phyloP scores from a whole-genome alignment of 331 rosid species.

The Rosa hybrid region DNA sequence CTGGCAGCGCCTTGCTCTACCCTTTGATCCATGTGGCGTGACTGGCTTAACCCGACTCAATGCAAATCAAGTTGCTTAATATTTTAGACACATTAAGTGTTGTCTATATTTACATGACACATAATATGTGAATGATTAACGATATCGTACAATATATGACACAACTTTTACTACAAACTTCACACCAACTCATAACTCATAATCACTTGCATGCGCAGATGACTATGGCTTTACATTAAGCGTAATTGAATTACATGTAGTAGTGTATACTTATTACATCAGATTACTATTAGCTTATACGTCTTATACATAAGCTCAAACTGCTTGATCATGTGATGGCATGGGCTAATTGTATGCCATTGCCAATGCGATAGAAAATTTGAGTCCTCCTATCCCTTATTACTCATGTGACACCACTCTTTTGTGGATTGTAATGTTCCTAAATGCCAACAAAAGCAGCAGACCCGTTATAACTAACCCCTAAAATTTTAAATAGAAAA shows the following conservation, averaged over 20 bases:
- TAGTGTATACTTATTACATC: background rate
- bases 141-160: too few species aligned
- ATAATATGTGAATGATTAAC: too few species aligned
- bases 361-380: background rate
- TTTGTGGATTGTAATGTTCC: constrained; percentile 6
- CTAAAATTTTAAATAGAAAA: background rate
- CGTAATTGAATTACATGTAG: too few species aligned
- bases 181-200: too few species aligned
- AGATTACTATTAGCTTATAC: background rate
- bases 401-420: constrained; percentile 6
- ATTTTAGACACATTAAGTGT: too few species aligned
- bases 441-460: background rate
- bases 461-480: background rate
- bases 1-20: background rate
- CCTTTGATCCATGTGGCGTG: background rate
- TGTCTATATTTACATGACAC: too few species aligned
- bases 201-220: too few species aligned
- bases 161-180: too few species aligned
- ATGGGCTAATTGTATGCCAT: background rate
- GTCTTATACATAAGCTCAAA: background rate
- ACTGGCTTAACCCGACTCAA: background rate
- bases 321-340: background rate
- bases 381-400: background rate
- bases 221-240: background rate
- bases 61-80: too few species aligned